phyloP scores from a whole-genome alignment of 495 filamentous ascomycete species.

The Ramalina intermedia region DNA sequence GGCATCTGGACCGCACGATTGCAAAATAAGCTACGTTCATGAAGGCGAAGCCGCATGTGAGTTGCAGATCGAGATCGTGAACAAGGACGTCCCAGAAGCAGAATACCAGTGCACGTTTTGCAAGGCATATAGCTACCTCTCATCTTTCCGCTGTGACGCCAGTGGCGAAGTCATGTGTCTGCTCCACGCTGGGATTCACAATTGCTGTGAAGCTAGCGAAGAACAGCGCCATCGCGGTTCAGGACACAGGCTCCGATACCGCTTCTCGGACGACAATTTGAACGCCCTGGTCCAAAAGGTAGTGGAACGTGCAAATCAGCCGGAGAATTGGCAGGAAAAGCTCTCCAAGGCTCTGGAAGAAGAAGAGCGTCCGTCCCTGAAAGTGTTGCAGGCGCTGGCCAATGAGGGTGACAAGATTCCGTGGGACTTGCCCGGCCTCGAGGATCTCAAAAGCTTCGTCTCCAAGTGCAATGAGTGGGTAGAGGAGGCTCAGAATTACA shows the following conservation, averaged over 20 bases:
- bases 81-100: constrained; percentile 70
- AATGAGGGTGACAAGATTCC: constrained; percentile 96
- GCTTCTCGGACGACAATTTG: constrained; percentile 59
- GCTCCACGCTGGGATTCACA: constrained; percentile 57
- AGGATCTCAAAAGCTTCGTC: constrained; percentile 74
- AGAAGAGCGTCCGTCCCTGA: constrained; percentile 69
- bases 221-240: constrained; percentile 44
- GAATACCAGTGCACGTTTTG: constrained; percentile 84
- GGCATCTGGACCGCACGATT: constrained; percentile 28
- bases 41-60: constrained; percentile 23
- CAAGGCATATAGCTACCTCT: constrained; percentile 85
- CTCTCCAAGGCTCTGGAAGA: constrained; percentile 71
- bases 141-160: constrained; percentile 69
- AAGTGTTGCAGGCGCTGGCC: constrained; percentile 68
- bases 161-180: constrained; percentile 68
- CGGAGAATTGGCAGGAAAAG: constrained; percentile 84
- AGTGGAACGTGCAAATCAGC: constrained; percentile 69
- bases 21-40: constrained; percentile 25
- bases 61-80: constrained; percentile 38
- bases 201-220: constrained; percentile 60
- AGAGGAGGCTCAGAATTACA: constrained; percentile 93
- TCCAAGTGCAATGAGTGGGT: constrained; percentile 96
- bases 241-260: constrained; percentile 56
- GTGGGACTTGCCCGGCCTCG: constrained; percentile 74
- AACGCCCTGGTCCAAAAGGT: constrained; percentile 55